A percentile compares a stretch with the other conserved stretches of the same genome.
Evolutionary conservation across 805 yeast genomes (phyloP).

Genomic region (Alloascoidea africana): DNA sequence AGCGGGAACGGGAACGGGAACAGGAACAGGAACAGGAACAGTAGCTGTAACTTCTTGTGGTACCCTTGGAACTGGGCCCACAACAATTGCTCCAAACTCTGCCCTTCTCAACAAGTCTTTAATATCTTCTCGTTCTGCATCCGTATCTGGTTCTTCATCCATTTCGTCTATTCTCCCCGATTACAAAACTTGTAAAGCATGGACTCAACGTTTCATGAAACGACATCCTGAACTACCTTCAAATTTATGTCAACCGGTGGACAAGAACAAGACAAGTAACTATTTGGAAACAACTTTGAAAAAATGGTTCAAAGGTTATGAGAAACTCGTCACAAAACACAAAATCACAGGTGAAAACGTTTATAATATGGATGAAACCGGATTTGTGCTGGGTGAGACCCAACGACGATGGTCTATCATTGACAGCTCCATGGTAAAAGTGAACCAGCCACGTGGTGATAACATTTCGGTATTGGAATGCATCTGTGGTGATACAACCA

Average conservation of each 20-base stretch:
- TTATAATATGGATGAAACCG: slow-evolving; percentile 1
- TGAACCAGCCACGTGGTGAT: not conserved
- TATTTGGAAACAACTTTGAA: not conserved
- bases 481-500: not conserved
- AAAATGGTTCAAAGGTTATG: slow-evolving; percentile 1
- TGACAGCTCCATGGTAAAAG: not conserved
- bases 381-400: not conserved
- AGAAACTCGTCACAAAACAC: not conserved
- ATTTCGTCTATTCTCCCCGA: too few species aligned
- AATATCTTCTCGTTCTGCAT: too few species aligned
- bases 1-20: too few species aligned
- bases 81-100: too few species aligned
- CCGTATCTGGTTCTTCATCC: too few species aligned
- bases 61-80: too few species aligned
- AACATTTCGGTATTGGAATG: not conserved
- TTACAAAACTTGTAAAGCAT: slow-evolving; percentile 1
- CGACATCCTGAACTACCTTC: not conserved
- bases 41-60: too few species aligned
- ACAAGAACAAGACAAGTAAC: not conserved
- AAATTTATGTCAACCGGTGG: slow-evolving; percentile 1
- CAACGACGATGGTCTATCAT: slow-evolving; percentile 1
- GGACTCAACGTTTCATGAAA: not conserved
- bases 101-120: too few species aligned
- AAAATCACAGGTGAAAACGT: not conserved
- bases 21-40: too few species aligned